Evolutionary conservation across 1,139 yeast species (phyloP).

Genomic region (Scheffersomyces insectosa): DNA sequence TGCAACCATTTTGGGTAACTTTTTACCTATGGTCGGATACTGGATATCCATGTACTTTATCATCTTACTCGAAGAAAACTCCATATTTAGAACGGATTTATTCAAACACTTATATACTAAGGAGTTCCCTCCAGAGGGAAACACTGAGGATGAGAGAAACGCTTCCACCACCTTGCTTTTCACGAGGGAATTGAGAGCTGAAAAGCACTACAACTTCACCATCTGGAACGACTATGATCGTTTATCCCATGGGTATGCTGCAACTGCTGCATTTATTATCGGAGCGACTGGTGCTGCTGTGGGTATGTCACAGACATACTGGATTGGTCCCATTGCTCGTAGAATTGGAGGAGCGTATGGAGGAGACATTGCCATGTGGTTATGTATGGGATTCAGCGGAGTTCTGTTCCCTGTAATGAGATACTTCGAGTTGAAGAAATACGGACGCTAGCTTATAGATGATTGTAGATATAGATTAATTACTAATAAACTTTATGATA

Average conservation of each 20-base stretch:
- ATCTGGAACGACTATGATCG: constrained; percentile 60
- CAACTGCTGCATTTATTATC: constrained; percentile 55
- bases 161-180: constrained; percentile 7
- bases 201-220: constrained; percentile 59
- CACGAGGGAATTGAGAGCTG: constrained; percentile 14
- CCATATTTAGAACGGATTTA: constrained; percentile 61
- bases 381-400: constrained; percentile 73
- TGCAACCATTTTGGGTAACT: constrained; percentile 76
- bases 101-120: constrained; percentile 51
- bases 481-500: neutral
- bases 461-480: neutral
- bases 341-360: constrained; percentile 57
- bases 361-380: constrained; percentile 82
- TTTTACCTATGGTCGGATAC: constrained; percentile 91
- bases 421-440: constrained; percentile 59
- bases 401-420: constrained; percentile 63
- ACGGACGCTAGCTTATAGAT: constrained; percentile 34
- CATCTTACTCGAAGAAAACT: constrained; percentile 70
- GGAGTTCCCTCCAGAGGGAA: constrained; percentile 44
- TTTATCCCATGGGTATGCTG: constrained; percentile 66
- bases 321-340: constrained; percentile 69
- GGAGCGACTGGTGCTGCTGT: constrained; percentile 78
- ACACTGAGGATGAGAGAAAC: constrained; percentile 5
- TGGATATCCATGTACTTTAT: constrained; percentile 87
- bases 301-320: constrained; percentile 83